These are phyloP conservation scores for Meyerozyma elateridarum DNA, from an alignment of 1,139 yeast genomes.

Conservation along the genomic window DNA sequence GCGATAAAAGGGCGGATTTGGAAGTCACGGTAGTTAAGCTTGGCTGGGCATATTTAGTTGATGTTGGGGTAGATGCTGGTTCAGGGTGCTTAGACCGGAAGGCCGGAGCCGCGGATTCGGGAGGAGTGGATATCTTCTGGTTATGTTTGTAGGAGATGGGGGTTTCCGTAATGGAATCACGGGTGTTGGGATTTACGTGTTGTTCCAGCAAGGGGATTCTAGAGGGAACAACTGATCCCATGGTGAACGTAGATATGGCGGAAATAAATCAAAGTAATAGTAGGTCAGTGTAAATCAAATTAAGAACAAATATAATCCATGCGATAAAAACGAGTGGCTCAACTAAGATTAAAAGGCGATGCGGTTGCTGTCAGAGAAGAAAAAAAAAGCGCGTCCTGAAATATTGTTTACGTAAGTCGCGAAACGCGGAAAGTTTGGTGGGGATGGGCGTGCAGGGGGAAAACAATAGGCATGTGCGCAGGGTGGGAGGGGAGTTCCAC, in stretches of 20 bases:
- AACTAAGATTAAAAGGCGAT: slow-evolving; percentile 4
- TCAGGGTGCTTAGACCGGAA: slow-evolving; percentile 8
- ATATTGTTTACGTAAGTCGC: slow-evolving; percentile 5
- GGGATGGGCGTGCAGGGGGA: neutral
- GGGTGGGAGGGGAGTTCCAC: too few relatives aligned
- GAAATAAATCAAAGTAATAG: neutral
- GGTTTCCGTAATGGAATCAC: slow-evolving; percentile 14
- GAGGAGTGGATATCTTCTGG: slow-evolving; percentile 34
- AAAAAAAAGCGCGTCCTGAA: slow-evolving; percentile 4
- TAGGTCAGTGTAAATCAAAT: too few relatives aligned
- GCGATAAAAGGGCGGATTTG: slow-evolving; percentile 31
- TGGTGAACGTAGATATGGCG: neutral
- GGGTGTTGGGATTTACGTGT: slow-evolving; percentile 6
- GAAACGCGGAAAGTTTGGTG: slow-evolving; percentile 2
- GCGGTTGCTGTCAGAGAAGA: neutral
- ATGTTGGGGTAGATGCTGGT: slow-evolving; percentile 9
- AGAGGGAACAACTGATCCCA: slow-evolving; percentile 7
- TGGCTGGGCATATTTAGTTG: slow-evolving; percentile 19
- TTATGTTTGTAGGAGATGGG: slow-evolving; percentile 14
- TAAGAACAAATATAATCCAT: too few relatives aligned
- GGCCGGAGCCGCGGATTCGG: slow-evolving; percentile 19
- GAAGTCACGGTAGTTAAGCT: slow-evolving; percentile 5
- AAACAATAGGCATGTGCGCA: neutral
- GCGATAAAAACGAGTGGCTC: too few relatives aligned
- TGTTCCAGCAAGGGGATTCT: slow-evolving; percentile 18